Percentiles rank a stretch among this genome's conserved stretches.
Evolutionary conservation across 768 basidiomycete species (phyloP).

Genomic region (Podaxis sp.): DNA sequence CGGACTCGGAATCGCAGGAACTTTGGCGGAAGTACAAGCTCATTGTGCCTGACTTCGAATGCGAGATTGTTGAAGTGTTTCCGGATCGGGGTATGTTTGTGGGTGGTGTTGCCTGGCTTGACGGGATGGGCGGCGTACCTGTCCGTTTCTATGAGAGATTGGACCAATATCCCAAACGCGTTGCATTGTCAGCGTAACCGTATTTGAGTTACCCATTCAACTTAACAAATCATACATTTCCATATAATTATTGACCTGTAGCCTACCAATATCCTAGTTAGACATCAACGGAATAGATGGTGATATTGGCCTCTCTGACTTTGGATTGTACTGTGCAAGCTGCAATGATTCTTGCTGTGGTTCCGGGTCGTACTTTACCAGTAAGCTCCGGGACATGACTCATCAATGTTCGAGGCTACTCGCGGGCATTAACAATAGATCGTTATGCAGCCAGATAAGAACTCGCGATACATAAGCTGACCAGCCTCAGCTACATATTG

Average conservation of each 20-base stretch:
- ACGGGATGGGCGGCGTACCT: slow-evolving; percentile 18
- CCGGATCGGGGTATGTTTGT: slow-evolving; percentile 67
- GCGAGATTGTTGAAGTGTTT: slow-evolving; percentile 71
- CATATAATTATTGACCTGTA: neutral
- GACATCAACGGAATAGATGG: neutral
- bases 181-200: neutral
- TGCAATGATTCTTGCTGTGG: too few relatives aligned
- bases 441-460: too few relatives aligned
- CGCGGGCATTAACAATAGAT: too few relatives aligned
- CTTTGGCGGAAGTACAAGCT: slow-evolving; percentile 63
- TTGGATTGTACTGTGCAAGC: too few relatives aligned
- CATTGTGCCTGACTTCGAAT: slow-evolving; percentile 54
- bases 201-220: neutral
- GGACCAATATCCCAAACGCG: neutral
- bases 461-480: too few relatives aligned
- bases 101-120: slow-evolving; percentile 53
- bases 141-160: neutral
- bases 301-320: too few relatives aligned
- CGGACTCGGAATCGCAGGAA: slow-evolving; percentile 5
- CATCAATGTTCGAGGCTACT: too few relatives aligned
- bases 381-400: too few relatives aligned
- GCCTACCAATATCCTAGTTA: neutral
- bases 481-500: too few relatives aligned
- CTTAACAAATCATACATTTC: neutral
- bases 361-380: too few relatives aligned